phyloP scores from a whole-genome alignment of 495 filamentous ascomycete species.

The Aspergillus incahuasiensis region DNA sequence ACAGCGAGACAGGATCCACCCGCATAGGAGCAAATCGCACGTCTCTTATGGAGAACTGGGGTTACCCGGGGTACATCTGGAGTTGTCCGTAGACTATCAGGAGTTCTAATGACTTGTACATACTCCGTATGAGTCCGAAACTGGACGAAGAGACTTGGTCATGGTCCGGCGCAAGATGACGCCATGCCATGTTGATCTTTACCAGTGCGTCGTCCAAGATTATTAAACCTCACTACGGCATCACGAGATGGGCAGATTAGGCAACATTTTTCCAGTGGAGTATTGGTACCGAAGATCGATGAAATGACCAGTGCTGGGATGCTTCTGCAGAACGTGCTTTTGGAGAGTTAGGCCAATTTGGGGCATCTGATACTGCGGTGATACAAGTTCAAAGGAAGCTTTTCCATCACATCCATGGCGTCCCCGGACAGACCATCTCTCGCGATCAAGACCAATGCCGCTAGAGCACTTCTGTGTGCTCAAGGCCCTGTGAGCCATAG shows the following conservation, averaged over 20 bases:
- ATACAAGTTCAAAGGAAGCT: not conserved
- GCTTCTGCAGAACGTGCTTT: too few relatives aligned
- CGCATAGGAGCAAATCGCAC: not conserved
- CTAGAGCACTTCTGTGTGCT: slow-evolving; percentile 47
- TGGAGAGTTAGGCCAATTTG: too few relatives aligned
- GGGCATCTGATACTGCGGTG: too few relatives aligned
- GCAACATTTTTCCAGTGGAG: not conserved
- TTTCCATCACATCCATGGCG: slow-evolving; percentile 6
- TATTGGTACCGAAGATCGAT: not conserved
- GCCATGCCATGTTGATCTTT: not conserved
- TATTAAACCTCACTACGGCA: not conserved
- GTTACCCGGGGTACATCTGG: not conserved
- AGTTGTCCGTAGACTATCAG: too few relatives aligned
- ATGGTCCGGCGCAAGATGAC: not conserved
- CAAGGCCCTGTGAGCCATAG: slow-evolving; percentile 33
- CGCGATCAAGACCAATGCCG: slow-evolving; percentile 49
- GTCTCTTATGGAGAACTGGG: not conserved
- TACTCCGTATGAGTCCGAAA: too few relatives aligned
- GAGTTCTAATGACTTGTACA: too few relatives aligned
- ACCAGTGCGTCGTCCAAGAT: not conserved
- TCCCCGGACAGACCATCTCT: slow-evolving; percentile 38
- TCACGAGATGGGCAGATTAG: not conserved
- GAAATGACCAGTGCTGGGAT: too few relatives aligned
- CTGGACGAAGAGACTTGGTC: not conserved
- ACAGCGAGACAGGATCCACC: not conserved